These are phyloP conservation scores for Hypoxylon rickii DNA, from an alignment of 495 filamentous ascomycete genomes.

Conservation along the genomic window DNA sequence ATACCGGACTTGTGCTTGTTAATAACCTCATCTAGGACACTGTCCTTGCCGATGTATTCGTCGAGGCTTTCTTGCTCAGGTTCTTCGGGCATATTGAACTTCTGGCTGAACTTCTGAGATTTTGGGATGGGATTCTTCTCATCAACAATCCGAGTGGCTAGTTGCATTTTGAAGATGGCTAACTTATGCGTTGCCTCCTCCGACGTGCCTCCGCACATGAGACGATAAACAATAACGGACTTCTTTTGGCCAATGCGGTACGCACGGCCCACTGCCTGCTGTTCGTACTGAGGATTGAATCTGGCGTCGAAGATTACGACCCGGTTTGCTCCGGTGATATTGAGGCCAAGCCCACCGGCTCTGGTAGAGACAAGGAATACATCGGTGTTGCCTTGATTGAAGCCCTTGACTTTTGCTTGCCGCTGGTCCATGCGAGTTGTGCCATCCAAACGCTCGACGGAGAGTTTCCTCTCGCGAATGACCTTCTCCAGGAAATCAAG, in stretches of 20 bases:
- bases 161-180: conserved; percentile 77
- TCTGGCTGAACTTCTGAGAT: conserved; percentile 57
- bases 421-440: conserved; percentile 55
- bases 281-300: conserved; percentile 80
- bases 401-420: conserved; percentile 64
- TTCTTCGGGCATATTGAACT: conserved; percentile 60
- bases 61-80: conserved; percentile 58
- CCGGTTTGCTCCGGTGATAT: neutral
- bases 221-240: conserved; percentile 85
- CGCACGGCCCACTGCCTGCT: conserved; percentile 86
- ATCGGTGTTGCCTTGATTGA: conserved; percentile 59
- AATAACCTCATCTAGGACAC: conserved; percentile 72
- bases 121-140: conserved; percentile 70
- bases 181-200: conserved; percentile 74
- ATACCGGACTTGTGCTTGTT: conserved; percentile 31
- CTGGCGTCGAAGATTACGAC: conserved; percentile 85
- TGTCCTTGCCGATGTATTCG: conserved; percentile 64
- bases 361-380: conserved; percentile 82
- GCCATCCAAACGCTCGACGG: conserved; percentile 69
- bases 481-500: conserved; percentile 68
- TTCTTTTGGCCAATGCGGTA: conserved; percentile 88
- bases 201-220: conserved; percentile 77
- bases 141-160: conserved; percentile 80
- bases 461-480: conserved; percentile 48
- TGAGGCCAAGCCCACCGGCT: conserved; percentile 62